Percentiles rank a stretch among this genome's conserved stretches.
Evolutionary conservation across 208 protist species (phyloP).

Genomic region (Crithidia bombi): DNA sequence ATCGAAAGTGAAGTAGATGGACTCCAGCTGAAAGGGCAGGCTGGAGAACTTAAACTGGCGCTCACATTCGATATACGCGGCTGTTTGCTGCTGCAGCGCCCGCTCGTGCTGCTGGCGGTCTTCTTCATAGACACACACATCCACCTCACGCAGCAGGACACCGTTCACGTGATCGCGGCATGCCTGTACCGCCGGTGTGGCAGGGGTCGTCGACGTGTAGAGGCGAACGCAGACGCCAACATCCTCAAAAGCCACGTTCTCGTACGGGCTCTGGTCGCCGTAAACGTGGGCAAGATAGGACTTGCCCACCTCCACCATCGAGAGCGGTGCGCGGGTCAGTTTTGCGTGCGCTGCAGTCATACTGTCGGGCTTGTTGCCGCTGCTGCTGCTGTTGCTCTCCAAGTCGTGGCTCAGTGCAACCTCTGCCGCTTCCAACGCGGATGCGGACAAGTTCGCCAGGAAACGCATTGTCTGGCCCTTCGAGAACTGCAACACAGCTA

Average conservation of each 20-base stretch:
- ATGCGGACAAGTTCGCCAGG: constrained; percentile 20
- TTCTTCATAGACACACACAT: constrained; percentile 17
- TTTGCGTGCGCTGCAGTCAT: background rate
- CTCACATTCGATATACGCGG: constrained; percentile 53
- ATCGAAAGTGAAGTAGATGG: constrained; percentile 72
- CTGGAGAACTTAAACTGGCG: constrained; percentile 68
- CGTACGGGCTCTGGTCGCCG: constrained; percentile 45
- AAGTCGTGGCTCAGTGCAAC: background rate
- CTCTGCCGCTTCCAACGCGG: constrained; percentile 11
- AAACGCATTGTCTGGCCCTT: constrained; percentile 58
- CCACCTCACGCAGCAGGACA: constrained; percentile 48
- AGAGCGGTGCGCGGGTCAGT: constrained; percentile 1
- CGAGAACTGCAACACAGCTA: constrained; percentile 51
- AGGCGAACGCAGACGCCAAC: constrained; percentile 54
- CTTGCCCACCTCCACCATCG: constrained; percentile 31
- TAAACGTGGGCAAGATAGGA: constrained; percentile 55
- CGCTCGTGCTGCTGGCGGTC: constrained; percentile 40
- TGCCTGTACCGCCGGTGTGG: constrained; percentile 11
- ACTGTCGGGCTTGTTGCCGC: background rate
- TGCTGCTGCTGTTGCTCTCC: background rate
- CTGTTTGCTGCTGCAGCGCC: constrained; percentile 25
- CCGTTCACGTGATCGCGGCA: constrained; percentile 40
- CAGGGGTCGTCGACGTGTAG: background rate
- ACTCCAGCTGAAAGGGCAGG: constrained; percentile 60
- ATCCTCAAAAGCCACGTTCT: constrained; percentile 50